Conservation (phyloP, 176 grass and related monocot genomes). For the Carex pumila region DNA sequence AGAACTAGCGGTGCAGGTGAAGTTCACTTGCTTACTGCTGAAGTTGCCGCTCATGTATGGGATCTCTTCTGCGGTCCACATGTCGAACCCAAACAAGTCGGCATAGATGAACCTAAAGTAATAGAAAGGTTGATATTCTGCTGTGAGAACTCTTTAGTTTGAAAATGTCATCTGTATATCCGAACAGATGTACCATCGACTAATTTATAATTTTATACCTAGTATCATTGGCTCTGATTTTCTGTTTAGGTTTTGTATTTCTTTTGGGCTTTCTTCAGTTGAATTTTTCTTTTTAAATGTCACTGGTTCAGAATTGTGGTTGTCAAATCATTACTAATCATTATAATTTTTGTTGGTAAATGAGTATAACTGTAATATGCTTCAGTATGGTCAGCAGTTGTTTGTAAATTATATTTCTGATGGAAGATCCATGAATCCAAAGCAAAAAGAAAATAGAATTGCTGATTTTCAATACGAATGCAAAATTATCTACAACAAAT, state of each 20-base stretch:
- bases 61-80: constrained; percentile 3
- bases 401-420: neutral
- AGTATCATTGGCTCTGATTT: neutral
- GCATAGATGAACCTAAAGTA: constrained; percentile 12
- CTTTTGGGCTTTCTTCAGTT: neutral
- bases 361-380: neutral
- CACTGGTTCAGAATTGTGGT: neutral
- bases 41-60: constrained; percentile 15
- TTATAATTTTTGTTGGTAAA: neutral
- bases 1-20: neutral
- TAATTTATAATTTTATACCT: neutral
- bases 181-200: too few species aligned
- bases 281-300: too few species aligned
- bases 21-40: neutral
- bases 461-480: neutral
- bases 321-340: neutral
- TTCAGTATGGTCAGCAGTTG: neutral
- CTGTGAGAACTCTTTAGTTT: neutral
- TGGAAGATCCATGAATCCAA: neutral
- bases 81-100: constrained; percentile 13
- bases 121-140: neutral
- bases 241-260: neutral
- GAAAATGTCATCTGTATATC: neutral
- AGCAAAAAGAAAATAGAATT: neutral
- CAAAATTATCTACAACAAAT: neutral